Percentiles rank a stretch among this genome's conserved stretches.
Evolutionary conservation across 306 rosid species (phyloP).

Genomic region (Crotalaria pallida): DNA sequence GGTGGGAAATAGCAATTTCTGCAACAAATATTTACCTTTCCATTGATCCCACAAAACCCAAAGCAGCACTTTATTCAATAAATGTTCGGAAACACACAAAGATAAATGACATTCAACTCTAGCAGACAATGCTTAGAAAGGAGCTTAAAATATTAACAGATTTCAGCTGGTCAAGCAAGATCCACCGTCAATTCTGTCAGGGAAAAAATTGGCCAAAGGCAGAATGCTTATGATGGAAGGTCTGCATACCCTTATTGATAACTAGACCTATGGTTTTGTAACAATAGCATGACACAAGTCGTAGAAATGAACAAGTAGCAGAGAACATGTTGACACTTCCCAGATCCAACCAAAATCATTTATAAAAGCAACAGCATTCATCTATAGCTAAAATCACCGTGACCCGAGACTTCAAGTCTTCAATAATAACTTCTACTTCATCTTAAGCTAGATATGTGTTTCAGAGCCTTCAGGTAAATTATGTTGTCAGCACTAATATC

Average conservation of each 20-base stretch:
- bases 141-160: conserved; percentile 41
- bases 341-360: conserved; percentile 32
- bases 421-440: conserved; percentile 48
- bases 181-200: conserved; percentile 64
- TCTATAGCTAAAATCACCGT: conserved; percentile 26
- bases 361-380: conserved; percentile 34
- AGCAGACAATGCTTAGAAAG: conserved; percentile 35
- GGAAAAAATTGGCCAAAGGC: conserved; percentile 48
- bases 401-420: conserved; percentile 39
- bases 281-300: conserved; percentile 28
- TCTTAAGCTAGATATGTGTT: conserved; percentile 34
- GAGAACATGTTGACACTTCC: conserved; percentile 55
- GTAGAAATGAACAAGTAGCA: conserved; percentile 38
- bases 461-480: conserved; percentile 39
- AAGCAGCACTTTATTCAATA: conserved; percentile 67
- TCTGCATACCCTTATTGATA: conserved; percentile 70
- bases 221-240: conserved; percentile 55
- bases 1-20: neutral
- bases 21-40: conserved; percentile 64
- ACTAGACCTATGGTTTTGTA: conserved; percentile 38
- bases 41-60: conserved; percentile 51
- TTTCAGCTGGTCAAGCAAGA: conserved; percentile 49
- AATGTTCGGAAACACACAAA: conserved; percentile 40
- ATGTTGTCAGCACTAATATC: conserved; percentile 36
- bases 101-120: conserved; percentile 65